A percentile compares a stretch with the other conserved stretches of the same genome.
Evolutionary conservation across 805 yeast species (phyloP).

Genomic region (Wickerhamomyces bisporus): DNA sequence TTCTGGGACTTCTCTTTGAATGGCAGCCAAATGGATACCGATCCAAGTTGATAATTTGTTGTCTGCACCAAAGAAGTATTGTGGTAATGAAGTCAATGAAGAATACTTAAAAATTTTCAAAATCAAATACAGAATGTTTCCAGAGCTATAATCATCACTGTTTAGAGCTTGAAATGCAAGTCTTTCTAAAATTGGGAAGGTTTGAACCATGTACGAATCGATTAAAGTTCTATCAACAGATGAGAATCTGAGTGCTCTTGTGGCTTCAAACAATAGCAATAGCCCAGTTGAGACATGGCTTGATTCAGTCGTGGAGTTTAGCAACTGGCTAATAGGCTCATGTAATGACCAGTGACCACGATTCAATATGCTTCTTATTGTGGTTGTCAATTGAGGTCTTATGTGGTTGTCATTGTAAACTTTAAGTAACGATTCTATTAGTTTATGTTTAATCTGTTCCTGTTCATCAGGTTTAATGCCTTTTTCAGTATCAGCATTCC

Average conservation of each 20-base stretch:
- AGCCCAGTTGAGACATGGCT: conserved; percentile 48
- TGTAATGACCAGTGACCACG: conserved; percentile 34
- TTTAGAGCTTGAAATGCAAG: conserved; percentile 40
- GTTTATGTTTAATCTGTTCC: conserved; percentile 47
- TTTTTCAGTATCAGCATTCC: conserved; percentile 36
- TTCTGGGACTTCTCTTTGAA: conserved; percentile 49
- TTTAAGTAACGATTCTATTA: conserved; percentile 47
- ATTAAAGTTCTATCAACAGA: conserved; percentile 43
- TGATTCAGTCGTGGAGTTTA: conserved; percentile 30
- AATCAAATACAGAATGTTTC: conserved; percentile 51
- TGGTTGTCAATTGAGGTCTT: conserved; percentile 52
- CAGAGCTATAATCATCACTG: conserved; percentile 28
- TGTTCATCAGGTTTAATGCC: conserved; percentile 43
- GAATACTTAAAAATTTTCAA: conserved; percentile 63
- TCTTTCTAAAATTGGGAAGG: conserved; percentile 51
- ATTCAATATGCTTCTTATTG: conserved; percentile 49
- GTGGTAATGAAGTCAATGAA: conserved; percentile 55
- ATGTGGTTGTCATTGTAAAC: conserved; percentile 36
- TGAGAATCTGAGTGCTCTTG: conserved; percentile 52
- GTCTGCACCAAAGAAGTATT: conserved; percentile 32
- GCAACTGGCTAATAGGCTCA: conserved; percentile 28
- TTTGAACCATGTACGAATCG: conserved; percentile 41
- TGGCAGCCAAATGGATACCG: conserved; percentile 55
- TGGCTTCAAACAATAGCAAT: conserved; percentile 48
- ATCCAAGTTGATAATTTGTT: conserved; percentile 52